Conservation (phyloP, 2,329 filamentous ascomycete genomes). For the Aspergillus intermedius region DNA sequence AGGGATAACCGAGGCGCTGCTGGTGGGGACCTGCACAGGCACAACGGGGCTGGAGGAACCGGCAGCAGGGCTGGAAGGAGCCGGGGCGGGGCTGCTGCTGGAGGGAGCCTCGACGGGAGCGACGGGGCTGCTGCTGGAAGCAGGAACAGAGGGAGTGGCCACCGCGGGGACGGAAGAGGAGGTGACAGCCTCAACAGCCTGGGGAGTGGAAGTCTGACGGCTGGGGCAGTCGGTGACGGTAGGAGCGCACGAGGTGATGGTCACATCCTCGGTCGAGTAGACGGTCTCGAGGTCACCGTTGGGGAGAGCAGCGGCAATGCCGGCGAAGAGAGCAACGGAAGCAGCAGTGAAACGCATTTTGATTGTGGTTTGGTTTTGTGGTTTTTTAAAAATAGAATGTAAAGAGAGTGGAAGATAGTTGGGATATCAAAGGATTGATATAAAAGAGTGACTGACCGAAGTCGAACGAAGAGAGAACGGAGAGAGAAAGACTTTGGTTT, state of each 20-base stretch:
- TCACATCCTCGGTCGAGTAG: constrained; percentile 54
- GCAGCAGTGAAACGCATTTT: constrained; percentile 41
- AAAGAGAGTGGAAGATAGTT: constrained; percentile 30
- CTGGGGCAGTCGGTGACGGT: constrained; percentile 55
- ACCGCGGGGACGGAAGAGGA: constrained; percentile 1
- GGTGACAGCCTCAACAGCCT: constrained; percentile 14
- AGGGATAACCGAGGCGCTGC: constrained; percentile 20
- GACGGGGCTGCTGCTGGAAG: constrained; percentile 1
- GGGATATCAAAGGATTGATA: constrained; percentile 8
- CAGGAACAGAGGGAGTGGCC: constrained; percentile 2
- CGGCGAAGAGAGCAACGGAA: constrained; percentile 36
- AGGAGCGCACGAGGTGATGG: constrained; percentile 57
- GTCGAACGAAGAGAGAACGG: constrained; percentile 30
- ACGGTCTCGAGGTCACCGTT: constrained; percentile 39
- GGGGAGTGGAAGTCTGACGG: constrained; percentile 17
- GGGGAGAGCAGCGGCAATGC: constrained; percentile 34
- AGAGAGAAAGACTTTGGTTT: constrained; percentile 15
- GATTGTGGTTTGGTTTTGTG: constrained; percentile 15
- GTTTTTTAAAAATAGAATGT: constrained; percentile 15
- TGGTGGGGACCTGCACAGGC: neutral
- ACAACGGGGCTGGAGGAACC: constrained; percentile 8
- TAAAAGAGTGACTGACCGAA: constrained; percentile 41
- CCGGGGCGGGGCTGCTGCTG: constrained; percentile 5
- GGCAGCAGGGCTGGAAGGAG: constrained; percentile 9
- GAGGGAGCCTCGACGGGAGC: constrained; percentile 7